Percentiles rank a stretch among this genome's conserved stretches.
phyloP scores from a whole-genome alignment of 176 grass and related monocot species.

The Musa itinerans region DNA sequence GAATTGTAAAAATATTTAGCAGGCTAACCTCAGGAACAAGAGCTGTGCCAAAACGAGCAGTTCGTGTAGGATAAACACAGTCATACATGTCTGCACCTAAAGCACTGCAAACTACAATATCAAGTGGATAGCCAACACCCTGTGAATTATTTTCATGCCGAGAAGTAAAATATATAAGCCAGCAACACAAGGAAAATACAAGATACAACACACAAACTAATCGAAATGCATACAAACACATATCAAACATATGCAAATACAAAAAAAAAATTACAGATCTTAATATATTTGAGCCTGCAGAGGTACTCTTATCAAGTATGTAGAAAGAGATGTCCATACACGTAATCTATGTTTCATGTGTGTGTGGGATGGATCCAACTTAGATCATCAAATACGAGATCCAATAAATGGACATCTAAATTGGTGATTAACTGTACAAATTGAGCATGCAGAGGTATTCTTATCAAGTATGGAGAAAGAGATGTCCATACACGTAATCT shows the following conservation, averaged over 20 bases:
- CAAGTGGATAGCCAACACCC: constrained; percentile 98
- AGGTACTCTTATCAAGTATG: too few species aligned
- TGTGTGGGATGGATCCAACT: not conserved
- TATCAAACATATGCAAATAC: not conserved
- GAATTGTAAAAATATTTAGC: constrained; percentile 9
- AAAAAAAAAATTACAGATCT: not conserved
- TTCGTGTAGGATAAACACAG: constrained; percentile 89
- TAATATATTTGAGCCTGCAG: too few species aligned
- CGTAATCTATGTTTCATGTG: not conserved
- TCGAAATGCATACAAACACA: not conserved
- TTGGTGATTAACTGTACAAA: too few species aligned
- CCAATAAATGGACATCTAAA: not conserved
- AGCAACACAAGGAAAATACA: not conserved
- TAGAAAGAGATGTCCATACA: not conserved
- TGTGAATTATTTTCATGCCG: constrained; percentile 24
- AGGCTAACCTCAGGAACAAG: constrained; percentile 74
- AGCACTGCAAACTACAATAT: constrained; percentile 97
- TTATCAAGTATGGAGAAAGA: not conserved
- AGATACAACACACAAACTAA: not conserved
- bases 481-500: not conserved
- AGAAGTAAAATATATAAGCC: not conserved
- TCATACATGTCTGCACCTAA: constrained; percentile 99
- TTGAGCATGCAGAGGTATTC: too few species aligned
- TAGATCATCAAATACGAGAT: not conserved
- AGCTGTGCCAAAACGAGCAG: constrained; percentile 88